These are phyloP conservation scores for Suhomyces chickasaworum DNA, from an alignment of 1,139 yeast genomes.

Conservation along the genomic window DNA sequence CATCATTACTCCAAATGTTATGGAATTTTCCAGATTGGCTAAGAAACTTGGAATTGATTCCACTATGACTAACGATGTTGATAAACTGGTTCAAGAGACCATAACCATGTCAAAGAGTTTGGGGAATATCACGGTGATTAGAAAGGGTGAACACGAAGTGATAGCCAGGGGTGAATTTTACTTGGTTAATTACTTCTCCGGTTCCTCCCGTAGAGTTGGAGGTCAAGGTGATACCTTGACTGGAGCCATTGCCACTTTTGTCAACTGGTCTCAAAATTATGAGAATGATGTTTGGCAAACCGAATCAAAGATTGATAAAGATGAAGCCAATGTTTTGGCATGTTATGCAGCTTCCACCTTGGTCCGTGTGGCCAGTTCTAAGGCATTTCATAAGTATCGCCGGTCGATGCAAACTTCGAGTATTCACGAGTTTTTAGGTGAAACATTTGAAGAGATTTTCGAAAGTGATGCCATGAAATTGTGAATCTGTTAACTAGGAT, in stretches of 20 bases:
- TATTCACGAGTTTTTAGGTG: slow-evolving; percentile 67
- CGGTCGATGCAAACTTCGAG: slow-evolving; percentile 87
- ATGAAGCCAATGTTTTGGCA: slow-evolving; percentile 57
- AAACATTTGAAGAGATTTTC: slow-evolving; percentile 59
- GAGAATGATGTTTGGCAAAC: slow-evolving; percentile 56
- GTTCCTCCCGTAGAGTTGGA: slow-evolving; percentile 76
- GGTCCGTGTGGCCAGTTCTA: slow-evolving; percentile 64
- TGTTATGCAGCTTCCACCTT: slow-evolving; percentile 73
- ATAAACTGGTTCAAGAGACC: slow-evolving; percentile 32
- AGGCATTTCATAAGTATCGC: slow-evolving; percentile 67
- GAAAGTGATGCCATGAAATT: slow-evolving; percentile 22
- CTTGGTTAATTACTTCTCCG: slow-evolving; percentile 48
- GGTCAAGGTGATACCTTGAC: slow-evolving; percentile 86
- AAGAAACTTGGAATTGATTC: slow-evolving; percentile 40
- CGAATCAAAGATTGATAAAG: slow-evolving; percentile 24
- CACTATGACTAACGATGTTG: slow-evolving; percentile 26
- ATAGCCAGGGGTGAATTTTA: slow-evolving; percentile 54
- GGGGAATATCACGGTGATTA: slow-evolving; percentile 66
- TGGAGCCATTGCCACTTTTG: slow-evolving; percentile 68
- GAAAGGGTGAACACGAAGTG: slow-evolving; percentile 70
- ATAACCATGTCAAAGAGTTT: slow-evolving; percentile 53
- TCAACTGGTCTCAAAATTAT: slow-evolving; percentile 56
- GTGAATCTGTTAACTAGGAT: background rate
- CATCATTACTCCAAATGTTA: slow-evolving; percentile 84
- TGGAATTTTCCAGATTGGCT: slow-evolving; percentile 74